These are phyloP conservation scores for Colletotrichum eremochloae DNA, from an alignment of 2,329 filamentous ascomycete genomes.

Conservation along the genomic window DNA sequence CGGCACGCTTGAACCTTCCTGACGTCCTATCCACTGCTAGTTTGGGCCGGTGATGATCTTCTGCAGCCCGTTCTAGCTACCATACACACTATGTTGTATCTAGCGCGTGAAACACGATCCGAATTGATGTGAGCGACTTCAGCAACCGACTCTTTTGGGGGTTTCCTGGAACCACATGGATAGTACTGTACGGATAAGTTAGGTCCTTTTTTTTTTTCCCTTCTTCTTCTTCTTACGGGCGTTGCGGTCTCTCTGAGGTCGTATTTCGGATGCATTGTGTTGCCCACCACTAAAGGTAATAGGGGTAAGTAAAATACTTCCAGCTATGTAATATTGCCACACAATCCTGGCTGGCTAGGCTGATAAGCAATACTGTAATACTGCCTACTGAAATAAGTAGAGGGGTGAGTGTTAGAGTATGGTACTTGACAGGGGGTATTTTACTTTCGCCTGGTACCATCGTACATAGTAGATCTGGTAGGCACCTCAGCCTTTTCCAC, in stretches of 20 bases:
- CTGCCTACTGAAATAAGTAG: too few species aligned
- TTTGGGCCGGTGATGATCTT: not conserved
- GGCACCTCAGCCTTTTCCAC: not conserved
- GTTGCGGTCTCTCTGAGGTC: not conserved
- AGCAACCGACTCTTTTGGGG: slow-evolving; percentile 13
- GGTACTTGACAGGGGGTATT: too few species aligned
- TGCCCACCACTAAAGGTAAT: not conserved
- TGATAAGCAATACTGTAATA: too few species aligned
- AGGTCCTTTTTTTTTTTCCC: too few species aligned
- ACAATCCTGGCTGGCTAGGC: too few species aligned
- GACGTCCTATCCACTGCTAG: not conserved
- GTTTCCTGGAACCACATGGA: slow-evolving; percentile 6
- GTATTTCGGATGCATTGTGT: slow-evolving; percentile 28
- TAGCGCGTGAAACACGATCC: not conserved
- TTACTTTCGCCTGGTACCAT: too few species aligned
- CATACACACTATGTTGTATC: too few species aligned
- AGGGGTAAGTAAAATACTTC: too few species aligned
- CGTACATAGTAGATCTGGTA: not conserved
- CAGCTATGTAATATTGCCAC: too few species aligned
- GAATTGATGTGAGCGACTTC: not conserved
- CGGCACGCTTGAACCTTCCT: slow-evolving; percentile 5
- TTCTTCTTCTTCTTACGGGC: too few species aligned
- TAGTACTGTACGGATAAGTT: not conserved
- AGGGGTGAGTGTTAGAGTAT: too few species aligned
- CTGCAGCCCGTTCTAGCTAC: not conserved